Base-by-base conservation (phyloP, 805 yeast species). In the Yamadazyma laniorum region DNA sequence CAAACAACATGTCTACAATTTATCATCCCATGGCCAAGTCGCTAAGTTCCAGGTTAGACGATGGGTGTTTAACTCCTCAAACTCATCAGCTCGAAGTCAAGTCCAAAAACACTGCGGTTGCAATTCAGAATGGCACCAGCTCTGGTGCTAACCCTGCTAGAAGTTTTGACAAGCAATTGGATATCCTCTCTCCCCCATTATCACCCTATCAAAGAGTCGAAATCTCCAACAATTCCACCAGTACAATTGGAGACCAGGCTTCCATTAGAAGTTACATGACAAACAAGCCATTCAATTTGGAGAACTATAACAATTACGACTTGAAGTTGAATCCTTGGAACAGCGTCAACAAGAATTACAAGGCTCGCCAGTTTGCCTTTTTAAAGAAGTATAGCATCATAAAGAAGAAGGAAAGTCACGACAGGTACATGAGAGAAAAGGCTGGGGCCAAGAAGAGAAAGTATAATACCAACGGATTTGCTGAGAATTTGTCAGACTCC, bases 281-380 rank as follows among this genome's bases (percentile, higher is more conserved):
- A 18, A 44, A 43, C 12, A 45, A 53, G 21, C 58, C 70, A 25
- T 78, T 74, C 58, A 79, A 78, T 39, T 46, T 78, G 32, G 76
- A 75, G 39, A 65, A 71, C 47, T 64, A 61, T 47, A 63, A 66
- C 35, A 64, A 72, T 29, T 69, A 70, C 45, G 63, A 67, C 28
- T 57, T 80, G 44, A 70, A 65, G 25, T 64, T 81, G 40, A 67
- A 71, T 48, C 77, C 85, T 4, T 78, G 80, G 76, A 45, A 56
- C 7, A 66, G 65, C 29, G 51, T 75, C 39, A 62, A 55, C 4
- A 62, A 69, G 25, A 63, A 65, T 33, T 80, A 67, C 58, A 78
- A 75, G 52, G 58, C 54, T 34, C 60, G 64, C 32, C 83, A 79
- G 43, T 48, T 76, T 39, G 55, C 54, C n/a, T 80, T 80, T 47